Evolutionary conservation across 2,329 filamentous ascomycete species (phyloP), one percentile per base, ranked within the genome.

Genomic region (Pyrenophora graminea): DNA sequence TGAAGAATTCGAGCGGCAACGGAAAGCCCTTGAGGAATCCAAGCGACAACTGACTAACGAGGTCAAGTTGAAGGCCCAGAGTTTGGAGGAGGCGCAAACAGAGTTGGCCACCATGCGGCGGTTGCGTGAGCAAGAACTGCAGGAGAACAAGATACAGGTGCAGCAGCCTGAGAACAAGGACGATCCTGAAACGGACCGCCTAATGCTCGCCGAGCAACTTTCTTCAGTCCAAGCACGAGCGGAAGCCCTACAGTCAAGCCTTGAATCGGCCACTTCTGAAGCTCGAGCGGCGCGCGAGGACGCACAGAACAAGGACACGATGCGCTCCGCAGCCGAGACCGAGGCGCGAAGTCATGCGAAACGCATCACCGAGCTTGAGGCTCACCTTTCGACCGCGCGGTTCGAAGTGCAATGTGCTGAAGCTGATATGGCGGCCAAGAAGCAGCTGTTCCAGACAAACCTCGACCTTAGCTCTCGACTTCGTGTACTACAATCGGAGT

Each of bases 221-320:
- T 55, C 58, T 4, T 44, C 56, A 6, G 51, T 72, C 13, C 67
- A 72, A 36, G 32, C 51, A 18, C 61, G 62, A 12, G 68, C 66
- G 23, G 50, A 67, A 13, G 42, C 45, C 15, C 56, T 73, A 7
- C 62, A 69, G 31, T 39, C 53, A 32, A 57, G 64, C 23, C 62
- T 73, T 8, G 56, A 61, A 23, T 56, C 55, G 17, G 69, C 68
- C 6, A 68, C 61, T 6, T 42, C 52, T 13, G 68, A 70, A 17
- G 61, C 62, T 6, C 61, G 54, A 45, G 55, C 48, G 10, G 56
- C 62, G 10, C 64, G 67, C n/a, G 55, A 68, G 44, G 59, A 63
- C n/a, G 59, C 58, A 7, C 51, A 58, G 34, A 56, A 49, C 15
- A 55, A 39, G 25, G 47, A 55, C 8, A 40, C 39, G 7, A 48